Evolutionary conservation across 2,329 filamentous ascomycete species (phyloP).

Genomic region (Oidium heveae): DNA sequence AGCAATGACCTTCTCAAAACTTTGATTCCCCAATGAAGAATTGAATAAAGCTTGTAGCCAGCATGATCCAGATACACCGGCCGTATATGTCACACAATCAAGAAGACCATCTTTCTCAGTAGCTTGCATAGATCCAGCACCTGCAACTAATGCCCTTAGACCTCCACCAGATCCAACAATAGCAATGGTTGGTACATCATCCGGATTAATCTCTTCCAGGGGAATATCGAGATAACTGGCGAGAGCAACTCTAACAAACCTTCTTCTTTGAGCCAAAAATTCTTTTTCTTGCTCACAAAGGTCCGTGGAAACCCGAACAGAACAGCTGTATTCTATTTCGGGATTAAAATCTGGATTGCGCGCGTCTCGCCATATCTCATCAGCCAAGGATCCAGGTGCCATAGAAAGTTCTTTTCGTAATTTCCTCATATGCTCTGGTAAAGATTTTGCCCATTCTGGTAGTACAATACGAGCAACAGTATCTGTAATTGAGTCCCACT

Average conservation of each 20-base stretch:
- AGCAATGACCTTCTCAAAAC: conserved; percentile 44
- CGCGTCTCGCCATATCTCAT: conserved; percentile 83
- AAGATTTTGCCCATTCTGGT: conserved; percentile 54
- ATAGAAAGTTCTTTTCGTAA: conserved; percentile 72
- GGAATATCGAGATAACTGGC: conserved; percentile 59
- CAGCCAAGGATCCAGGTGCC: conserved; percentile 65
- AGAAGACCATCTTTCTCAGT: conserved; percentile 70
- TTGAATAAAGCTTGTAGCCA: conserved; percentile 83
- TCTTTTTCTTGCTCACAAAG: conserved; percentile 63
- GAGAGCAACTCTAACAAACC: conserved; percentile 44
- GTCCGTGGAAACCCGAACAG: conserved; percentile 55
- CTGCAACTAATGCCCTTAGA: conserved; percentile 68
- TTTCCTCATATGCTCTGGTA: conserved; percentile 58
- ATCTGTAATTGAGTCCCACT: conserved; percentile 29
- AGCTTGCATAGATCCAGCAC: conserved; percentile 66
- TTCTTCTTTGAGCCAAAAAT: conserved; percentile 44
- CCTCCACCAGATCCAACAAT: conserved; percentile 89
- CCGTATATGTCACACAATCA: conserved; percentile 84
- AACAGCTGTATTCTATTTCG: conserved; percentile 61
- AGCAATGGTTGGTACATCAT: conserved; percentile 81
- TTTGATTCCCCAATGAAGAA: conserved; percentile 47
- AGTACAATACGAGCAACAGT: conserved; percentile 45
- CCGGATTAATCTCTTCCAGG: conserved; percentile 63
- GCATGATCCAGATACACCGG: conserved; percentile 85
- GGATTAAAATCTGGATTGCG: conserved; percentile 64